phyloP scores from a whole-genome alignment of 73 alveolate genomes.

The Blepharisma stoltei region DNA sequence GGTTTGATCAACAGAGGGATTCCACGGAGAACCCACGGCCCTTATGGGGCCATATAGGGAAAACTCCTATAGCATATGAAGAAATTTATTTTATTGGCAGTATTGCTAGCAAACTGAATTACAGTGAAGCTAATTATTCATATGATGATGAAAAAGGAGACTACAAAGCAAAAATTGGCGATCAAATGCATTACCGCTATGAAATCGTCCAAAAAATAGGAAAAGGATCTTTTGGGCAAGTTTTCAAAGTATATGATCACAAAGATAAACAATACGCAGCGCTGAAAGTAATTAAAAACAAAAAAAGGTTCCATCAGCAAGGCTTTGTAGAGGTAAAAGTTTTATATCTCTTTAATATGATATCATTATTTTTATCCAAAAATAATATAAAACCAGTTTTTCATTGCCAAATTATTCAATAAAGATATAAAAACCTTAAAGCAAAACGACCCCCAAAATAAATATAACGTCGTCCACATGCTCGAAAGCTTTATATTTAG shows the following conservation, averaged over 20 bases:
- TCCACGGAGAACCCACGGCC: too few species aligned
- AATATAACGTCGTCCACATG: conserved; percentile 49
- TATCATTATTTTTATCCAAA: too few species aligned
- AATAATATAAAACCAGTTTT: too few species aligned
- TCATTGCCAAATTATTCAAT: too few species aligned
- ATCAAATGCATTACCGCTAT: neutral
- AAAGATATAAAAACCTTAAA: conserved; percentile 38
- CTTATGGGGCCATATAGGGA: too few species aligned
- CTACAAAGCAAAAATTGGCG: neutral
- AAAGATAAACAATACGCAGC: neutral
- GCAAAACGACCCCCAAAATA: conserved; percentile 47
- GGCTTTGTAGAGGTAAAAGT: neutral
- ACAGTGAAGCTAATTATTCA: too few species aligned
- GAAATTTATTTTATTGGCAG: too few species aligned
- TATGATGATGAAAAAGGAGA: neutral
- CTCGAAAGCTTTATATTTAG: conserved; percentile 53
- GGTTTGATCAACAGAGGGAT: too few species aligned
- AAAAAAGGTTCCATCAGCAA: neutral
- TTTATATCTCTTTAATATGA: too few species aligned
- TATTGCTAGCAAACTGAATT: too few species aligned
- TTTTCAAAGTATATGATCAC: conserved; percentile 1
- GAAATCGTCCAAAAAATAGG: conserved; percentile 1
- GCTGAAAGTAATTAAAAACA: neutral
- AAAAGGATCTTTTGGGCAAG: conserved; percentile 18
- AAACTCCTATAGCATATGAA: too few species aligned